A percentile compares a stretch with the other conserved stretches of the same genome.
phyloP scores from a whole-genome alignment of 2,329 filamentous ascomycete species.

The Talaromyces albobiverticillius region DNA sequence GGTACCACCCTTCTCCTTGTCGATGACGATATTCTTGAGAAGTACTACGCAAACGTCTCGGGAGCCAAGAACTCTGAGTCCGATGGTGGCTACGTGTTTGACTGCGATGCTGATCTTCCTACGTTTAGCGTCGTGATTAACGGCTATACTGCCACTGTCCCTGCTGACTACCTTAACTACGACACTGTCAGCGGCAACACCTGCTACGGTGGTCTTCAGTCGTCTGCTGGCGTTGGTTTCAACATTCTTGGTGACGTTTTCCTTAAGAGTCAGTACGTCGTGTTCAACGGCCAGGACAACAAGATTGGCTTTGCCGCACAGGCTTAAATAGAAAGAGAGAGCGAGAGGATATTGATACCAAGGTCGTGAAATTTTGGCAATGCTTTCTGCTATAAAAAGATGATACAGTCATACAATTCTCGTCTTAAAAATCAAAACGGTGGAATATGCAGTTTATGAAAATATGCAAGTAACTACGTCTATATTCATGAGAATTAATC shows the following conservation, averaged over 20 bases:
- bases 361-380: background rate
- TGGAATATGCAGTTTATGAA: background rate
- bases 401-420: background rate
- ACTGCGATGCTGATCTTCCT: constrained; percentile 51
- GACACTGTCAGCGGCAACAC: constrained; percentile 37
- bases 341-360: background rate
- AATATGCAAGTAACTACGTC: background rate
- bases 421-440: constrained; percentile 10
- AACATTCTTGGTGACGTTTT: constrained; percentile 76
- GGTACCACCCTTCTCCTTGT: constrained; percentile 66
- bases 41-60: constrained; percentile 59
- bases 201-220: constrained; percentile 78
- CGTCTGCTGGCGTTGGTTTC: constrained; percentile 54
- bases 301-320: constrained; percentile 50
- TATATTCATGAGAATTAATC: background rate
- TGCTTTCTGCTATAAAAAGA: background rate
- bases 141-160: constrained; percentile 49
- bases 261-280: constrained; percentile 72
- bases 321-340: constrained; percentile 23
- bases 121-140: constrained; percentile 53
- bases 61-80: constrained; percentile 39
- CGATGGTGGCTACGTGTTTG: constrained; percentile 56
- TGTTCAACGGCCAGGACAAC: constrained; percentile 60
- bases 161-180: constrained; percentile 56
- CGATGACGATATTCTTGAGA: constrained; percentile 50